Percentiles rank a stretch among this genome's conserved stretches.
Conservation (phyloP, 2,329 filamentous ascomycete species). For the Aspergillus floridensis region DNA sequence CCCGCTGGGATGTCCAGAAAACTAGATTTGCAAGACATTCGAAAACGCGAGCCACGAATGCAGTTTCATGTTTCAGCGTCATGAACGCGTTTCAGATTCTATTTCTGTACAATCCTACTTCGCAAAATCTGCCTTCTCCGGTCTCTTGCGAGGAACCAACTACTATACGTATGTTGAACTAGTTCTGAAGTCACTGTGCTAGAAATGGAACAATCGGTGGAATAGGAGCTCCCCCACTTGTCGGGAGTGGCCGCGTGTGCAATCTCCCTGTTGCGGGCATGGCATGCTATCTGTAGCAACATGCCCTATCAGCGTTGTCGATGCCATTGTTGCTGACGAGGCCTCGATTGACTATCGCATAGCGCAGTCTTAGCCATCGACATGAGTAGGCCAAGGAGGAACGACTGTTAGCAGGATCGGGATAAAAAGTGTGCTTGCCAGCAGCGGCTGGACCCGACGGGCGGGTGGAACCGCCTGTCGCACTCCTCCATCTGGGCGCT, state of each 20-base stretch:
- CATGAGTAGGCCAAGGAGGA: no score
- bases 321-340: neutral
- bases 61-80: neutral
- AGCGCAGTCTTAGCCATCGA: neutral
- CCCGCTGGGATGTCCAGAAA: no score
- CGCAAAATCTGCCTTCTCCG: no score
- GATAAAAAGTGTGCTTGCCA: neutral
- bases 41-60: neutral
- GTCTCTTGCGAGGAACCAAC: neutral
- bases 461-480: slow-evolving; percentile 5
- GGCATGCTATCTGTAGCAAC: neutral
- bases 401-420: neutral
- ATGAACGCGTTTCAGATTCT: neutral
- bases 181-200: neutral
- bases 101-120: neutral
- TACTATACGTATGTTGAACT: no score
- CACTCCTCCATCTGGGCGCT: slow-evolving; percentile 1
- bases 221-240: neutral
- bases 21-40: no score
- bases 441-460: slow-evolving; percentile 5
- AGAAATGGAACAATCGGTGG: neutral
- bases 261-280: neutral
- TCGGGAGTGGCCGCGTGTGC: neutral
- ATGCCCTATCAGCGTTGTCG: neutral
- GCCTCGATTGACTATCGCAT: neutral